Percentiles rank a stretch among this genome's conserved stretches.
Conservation (phyloP, 225 moss, liverwort and hornwort genomes). For the Neckera pumila region DNA sequence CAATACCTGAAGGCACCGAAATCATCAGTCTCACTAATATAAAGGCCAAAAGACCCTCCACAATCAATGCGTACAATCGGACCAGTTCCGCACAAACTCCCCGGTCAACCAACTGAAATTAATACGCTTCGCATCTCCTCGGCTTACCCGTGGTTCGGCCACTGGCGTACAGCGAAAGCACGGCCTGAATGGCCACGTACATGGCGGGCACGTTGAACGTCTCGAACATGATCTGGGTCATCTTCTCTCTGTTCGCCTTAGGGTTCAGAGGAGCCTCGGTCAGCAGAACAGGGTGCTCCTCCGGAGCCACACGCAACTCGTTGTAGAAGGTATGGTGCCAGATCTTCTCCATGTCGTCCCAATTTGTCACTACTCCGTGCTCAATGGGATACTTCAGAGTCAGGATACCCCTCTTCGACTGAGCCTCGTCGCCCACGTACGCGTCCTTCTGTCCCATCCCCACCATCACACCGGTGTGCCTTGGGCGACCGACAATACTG, state of each 20-base stretch:
- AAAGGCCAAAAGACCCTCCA: not conserved
- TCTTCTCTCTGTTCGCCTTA: constrained; percentile 75
- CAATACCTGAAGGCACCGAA: constrained; percentile 19
- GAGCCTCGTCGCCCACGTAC: constrained; percentile 66
- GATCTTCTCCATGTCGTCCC: constrained; percentile 84
- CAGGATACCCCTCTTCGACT: constrained; percentile 62
- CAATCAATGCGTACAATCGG: not conserved
- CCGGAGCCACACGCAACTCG: constrained; percentile 62
- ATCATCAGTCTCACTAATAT: not conserved
- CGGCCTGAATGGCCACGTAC: constrained; percentile 64
- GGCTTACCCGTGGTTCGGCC: constrained; percentile 57
- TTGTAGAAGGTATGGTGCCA: constrained; percentile 62
- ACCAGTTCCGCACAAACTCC: not conserved
- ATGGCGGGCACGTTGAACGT: constrained; percentile 66
- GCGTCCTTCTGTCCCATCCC: constrained; percentile 64
- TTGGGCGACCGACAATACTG: constrained; percentile 77
- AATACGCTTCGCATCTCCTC: no score
- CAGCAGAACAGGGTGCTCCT: constrained; percentile 57
- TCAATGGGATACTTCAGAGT: constrained; percentile 69
- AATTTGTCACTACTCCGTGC: constrained; percentile 66
- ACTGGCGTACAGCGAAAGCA: constrained; percentile 59
- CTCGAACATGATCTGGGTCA: constrained; percentile 79
- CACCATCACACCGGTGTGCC: constrained; percentile 69
- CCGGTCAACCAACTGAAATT: not conserved
- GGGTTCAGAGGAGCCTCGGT: constrained; percentile 69